Percentiles rank a stretch among this genome's conserved stretches.
These are phyloP conservation scores for Fusarium sp. DNA, from an alignment of 2,329 filamentous ascomycete species.

Conservation along the genomic window DNA sequence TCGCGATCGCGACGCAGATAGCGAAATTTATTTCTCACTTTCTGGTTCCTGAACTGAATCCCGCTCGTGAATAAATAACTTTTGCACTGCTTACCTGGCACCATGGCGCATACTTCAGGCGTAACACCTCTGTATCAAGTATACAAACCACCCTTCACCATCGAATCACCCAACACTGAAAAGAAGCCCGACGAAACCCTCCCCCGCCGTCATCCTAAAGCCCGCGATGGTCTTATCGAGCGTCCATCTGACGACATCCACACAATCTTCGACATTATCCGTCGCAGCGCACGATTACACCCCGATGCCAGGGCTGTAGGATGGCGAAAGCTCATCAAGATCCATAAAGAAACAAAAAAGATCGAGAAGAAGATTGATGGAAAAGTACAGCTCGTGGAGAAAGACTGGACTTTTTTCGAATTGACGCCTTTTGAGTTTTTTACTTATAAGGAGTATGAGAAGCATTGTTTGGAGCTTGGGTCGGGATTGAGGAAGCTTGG, in stretches of 20 bases:
- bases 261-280: conserved; percentile 83
- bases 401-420: conserved; percentile 91
- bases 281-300: conserved; percentile 71
- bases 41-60: too few relatives aligned
- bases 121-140: conserved; percentile 65
- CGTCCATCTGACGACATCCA: conserved; percentile 74
- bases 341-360: conserved; percentile 86
- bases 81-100: background rate
- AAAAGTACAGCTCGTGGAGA: conserved; percentile 80
- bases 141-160: conserved; percentile 78
- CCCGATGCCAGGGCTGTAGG: conserved; percentile 73
- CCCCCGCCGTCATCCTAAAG: conserved; percentile 76
- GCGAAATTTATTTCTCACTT: background rate
- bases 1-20: background rate
- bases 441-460: conserved; percentile 82
- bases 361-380: conserved; percentile 88
- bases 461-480: conserved; percentile 74
- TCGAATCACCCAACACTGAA: conserved; percentile 74
- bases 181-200: conserved; percentile 83
- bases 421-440: conserved; percentile 79
- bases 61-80: accelerated
- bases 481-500: conserved; percentile 79
- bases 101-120: conserved; percentile 42
- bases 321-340: conserved; percentile 76
- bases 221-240: conserved; percentile 75